Percentiles rank a stretch among this genome's conserved stretches.
These are phyloP conservation scores for Rhizoctonia solani DNA, from an alignment of 1,284 basidiomycete species.

Conservation along the genomic window DNA sequence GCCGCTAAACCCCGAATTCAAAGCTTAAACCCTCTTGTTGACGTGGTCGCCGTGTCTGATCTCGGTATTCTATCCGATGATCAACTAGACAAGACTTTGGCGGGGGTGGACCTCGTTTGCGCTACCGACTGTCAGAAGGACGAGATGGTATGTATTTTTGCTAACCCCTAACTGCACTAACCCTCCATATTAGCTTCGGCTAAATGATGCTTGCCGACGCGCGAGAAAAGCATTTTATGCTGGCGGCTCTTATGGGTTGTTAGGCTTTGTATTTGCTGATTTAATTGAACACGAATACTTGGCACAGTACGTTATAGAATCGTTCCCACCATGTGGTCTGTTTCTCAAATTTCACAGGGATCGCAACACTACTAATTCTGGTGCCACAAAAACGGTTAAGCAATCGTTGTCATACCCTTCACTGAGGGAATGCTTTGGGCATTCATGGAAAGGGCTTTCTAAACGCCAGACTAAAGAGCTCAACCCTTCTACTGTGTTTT, in stretches of 20 bases:
- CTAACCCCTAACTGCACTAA: constrained; percentile 31
- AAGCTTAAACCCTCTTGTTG: constrained; percentile 90
- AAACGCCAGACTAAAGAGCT: constrained; percentile 77
- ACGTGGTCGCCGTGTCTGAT: constrained; percentile 67
- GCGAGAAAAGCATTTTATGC: constrained; percentile 81
- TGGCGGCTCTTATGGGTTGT: constrained; percentile 86
- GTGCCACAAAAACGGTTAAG: constrained; percentile 60
- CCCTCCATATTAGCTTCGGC: constrained; percentile 58
- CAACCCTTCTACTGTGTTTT: constrained; percentile 71
- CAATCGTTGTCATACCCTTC: constrained; percentile 67
- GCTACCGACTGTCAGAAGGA: constrained; percentile 74
- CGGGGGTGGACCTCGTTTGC: constrained; percentile 77
- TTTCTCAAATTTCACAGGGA: not conserved
- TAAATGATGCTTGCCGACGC: constrained; percentile 77
- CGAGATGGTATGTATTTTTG: constrained; percentile 63
- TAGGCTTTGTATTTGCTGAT: constrained; percentile 94
- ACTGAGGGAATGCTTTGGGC: constrained; percentile 64
- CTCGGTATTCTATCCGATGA: constrained; percentile 52
- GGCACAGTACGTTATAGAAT: constrained; percentile 61
- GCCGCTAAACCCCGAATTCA: constrained; percentile 83
- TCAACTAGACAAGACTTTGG: constrained; percentile 54
- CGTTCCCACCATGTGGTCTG: not conserved
- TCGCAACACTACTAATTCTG: constrained; percentile 54
- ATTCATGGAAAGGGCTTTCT: constrained; percentile 70
- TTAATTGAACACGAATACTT: constrained; percentile 85